These are phyloP conservation scores for Aspergillus sp. DNA, from an alignment of 2,329 filamentous ascomycete genomes.

Conservation along the genomic window DNA sequence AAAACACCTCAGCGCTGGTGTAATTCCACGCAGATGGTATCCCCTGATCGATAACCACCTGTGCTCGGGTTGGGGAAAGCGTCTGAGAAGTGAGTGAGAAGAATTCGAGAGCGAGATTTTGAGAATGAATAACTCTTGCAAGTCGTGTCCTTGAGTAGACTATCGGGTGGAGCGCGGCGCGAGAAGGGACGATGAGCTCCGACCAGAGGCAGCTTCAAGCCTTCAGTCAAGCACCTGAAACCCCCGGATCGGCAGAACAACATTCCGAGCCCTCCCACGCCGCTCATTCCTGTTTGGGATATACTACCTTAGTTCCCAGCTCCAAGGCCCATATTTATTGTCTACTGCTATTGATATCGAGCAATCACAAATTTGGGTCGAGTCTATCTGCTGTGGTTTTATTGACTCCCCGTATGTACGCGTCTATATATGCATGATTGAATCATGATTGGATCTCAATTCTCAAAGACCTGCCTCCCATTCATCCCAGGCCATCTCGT, in stretches of 20 bases:
- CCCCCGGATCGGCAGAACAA: slow-evolving; percentile 27
- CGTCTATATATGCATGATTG: not conserved
- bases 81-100: not conserved
- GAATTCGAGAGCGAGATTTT: not conserved
- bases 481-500: slow-evolving; percentile 2
- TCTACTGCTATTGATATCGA: not conserved
- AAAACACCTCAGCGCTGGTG: slow-evolving; percentile 21
- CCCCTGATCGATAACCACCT: slow-evolving; percentile 23
- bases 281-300: not conserved
- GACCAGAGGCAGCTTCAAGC: slow-evolving; percentile 21
- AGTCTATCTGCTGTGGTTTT: no score
- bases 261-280: slow-evolving; percentile 25
- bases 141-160: slow-evolving; percentile 23
- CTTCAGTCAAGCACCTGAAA: slow-evolving; percentile 17
- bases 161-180: slow-evolving; percentile 24
- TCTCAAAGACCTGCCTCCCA: slow-evolving; percentile 3
- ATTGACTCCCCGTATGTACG: not conserved
- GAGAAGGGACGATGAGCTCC: slow-evolving; percentile 23
- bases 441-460: no score
- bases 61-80: slow-evolving; percentile 8
- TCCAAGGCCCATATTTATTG: not conserved
- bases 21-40: slow-evolving; percentile 21
- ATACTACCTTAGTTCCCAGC: no score
- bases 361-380: no score
- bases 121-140: slow-evolving; percentile 16